Evolutionary conservation across 768 basidiomycete species (phyloP).

Genomic region (Favolaschia claudopus): DNA sequence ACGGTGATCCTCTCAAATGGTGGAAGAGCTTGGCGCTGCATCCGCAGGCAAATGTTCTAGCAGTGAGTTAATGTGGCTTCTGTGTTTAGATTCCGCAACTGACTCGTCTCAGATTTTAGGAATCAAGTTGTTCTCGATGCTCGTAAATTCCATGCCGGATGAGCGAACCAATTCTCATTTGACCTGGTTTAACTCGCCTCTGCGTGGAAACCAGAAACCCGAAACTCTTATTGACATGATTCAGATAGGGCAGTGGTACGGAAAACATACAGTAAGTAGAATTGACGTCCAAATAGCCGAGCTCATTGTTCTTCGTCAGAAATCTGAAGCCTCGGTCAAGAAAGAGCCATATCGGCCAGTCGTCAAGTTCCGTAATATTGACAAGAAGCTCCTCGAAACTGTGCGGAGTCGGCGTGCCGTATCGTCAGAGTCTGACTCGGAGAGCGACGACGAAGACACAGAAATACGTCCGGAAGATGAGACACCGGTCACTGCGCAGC

Average conservation of each 20-base stretch:
- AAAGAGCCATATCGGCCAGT: conserved; percentile 18
- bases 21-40: not conserved
- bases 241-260: conserved; percentile 17
- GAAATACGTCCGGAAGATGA: too few species aligned
- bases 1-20: conserved; percentile 2
- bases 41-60: conserved; percentile 6
- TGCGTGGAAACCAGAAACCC: conserved; percentile 26
- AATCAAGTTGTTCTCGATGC: conserved; percentile 30
- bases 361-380: conserved; percentile 23
- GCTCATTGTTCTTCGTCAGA: too few species aligned
- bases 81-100: too few species aligned
- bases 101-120: too few species aligned
- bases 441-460: too few species aligned
- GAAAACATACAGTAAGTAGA: too few species aligned
- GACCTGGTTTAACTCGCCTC: conserved; percentile 36
- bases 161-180: conserved; percentile 32
- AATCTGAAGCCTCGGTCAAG: not conserved
- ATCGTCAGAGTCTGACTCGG: too few species aligned
- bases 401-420: too few species aligned
- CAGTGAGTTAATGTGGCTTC: too few species aligned
- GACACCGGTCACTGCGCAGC: too few species aligned
- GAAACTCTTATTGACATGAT: conserved; percentile 23
- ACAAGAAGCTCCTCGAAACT: too few species aligned
- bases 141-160: conserved; percentile 39
- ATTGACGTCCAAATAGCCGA: too few species aligned